Conservation (phyloP, 2,329 filamentous ascomycete genomes). For the Lachnellula occidentalis region DNA sequence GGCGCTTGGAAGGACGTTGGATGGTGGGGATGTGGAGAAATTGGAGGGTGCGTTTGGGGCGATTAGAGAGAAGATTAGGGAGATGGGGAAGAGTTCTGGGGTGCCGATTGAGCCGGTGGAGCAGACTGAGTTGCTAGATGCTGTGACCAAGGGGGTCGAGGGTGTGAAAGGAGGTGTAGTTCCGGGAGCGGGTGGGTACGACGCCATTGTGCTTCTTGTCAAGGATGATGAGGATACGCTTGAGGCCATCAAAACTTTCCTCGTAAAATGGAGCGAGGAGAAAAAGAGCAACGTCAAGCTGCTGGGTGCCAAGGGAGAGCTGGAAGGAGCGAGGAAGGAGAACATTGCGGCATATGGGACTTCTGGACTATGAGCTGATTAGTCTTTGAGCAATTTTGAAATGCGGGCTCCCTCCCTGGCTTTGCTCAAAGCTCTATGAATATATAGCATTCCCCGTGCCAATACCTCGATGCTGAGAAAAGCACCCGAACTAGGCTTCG, state of each 20-base stretch:
- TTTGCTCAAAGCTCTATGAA: too few species aligned
- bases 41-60: slow-evolving; percentile 43
- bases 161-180: slow-evolving; percentile 90
- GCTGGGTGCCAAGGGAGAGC: slow-evolving; percentile 65
- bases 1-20: slow-evolving; percentile 58
- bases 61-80: slow-evolving; percentile 59
- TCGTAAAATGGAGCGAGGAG: slow-evolving; percentile 58
- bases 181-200: slow-evolving; percentile 88
- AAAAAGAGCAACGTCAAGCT: slow-evolving; percentile 61
- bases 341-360: slow-evolving; percentile 23
- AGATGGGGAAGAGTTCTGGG: slow-evolving; percentile 67
- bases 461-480: too few species aligned
- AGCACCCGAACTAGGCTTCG: too few species aligned
- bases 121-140: slow-evolving; percentile 81
- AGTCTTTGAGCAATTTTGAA: too few species aligned
- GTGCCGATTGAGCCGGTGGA: slow-evolving; percentile 86
- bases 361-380: not conserved
- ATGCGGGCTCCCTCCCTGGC: too few species aligned
- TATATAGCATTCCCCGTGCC: too few species aligned
- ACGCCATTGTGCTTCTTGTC: slow-evolving; percentile 79
- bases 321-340: slow-evolving; percentile 57
- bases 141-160: slow-evolving; percentile 56
- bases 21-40: slow-evolving; percentile 39
- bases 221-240: slow-evolving; percentile 65
- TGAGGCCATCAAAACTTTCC: slow-evolving; percentile 51